These are phyloP conservation scores for Cercophora newfieldiana DNA, from an alignment of 495 filamentous ascomycete species.

Conservation along the genomic window DNA sequence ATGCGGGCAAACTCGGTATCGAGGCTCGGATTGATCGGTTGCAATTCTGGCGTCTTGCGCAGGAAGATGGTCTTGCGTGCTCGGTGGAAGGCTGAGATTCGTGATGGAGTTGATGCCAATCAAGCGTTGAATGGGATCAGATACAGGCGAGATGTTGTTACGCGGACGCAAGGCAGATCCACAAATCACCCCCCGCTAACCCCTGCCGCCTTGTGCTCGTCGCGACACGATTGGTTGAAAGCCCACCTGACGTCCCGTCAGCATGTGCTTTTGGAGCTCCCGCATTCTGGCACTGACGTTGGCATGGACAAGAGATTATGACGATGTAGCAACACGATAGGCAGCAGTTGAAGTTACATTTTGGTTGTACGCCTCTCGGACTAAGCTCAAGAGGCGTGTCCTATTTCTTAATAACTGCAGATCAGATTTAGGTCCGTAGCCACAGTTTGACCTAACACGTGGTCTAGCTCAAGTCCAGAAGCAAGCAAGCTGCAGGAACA, in stretches of 20 bases:
- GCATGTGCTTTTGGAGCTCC: conserved; percentile 5
- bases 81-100: background rate
- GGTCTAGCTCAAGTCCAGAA: background rate
- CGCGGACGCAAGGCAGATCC: conserved; percentile 15
- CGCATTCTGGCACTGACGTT: background rate
- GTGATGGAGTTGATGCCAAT: conserved; percentile 7
- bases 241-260: background rate
- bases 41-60: background rate
- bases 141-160: conserved; percentile 7
- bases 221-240: background rate
- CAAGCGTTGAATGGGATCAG: background rate
- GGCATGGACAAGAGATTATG: background rate
- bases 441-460: background rate
- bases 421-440: too few species aligned
- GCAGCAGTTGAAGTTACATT: background rate
- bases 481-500: background rate
- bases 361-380: too few species aligned
- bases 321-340: too few species aligned
- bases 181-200: conserved; percentile 16
- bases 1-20: background rate
- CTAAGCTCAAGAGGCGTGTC: too few species aligned
- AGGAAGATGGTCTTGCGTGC: background rate
- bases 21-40: conserved; percentile 6
- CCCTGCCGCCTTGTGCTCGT: conserved; percentile 14
- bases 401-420: too few species aligned